Percentiles rank a stretch among this genome's conserved stretches.
Conservation (phyloP, 2,329 filamentous ascomycete species). For the Aspergillus sp. region DNA sequence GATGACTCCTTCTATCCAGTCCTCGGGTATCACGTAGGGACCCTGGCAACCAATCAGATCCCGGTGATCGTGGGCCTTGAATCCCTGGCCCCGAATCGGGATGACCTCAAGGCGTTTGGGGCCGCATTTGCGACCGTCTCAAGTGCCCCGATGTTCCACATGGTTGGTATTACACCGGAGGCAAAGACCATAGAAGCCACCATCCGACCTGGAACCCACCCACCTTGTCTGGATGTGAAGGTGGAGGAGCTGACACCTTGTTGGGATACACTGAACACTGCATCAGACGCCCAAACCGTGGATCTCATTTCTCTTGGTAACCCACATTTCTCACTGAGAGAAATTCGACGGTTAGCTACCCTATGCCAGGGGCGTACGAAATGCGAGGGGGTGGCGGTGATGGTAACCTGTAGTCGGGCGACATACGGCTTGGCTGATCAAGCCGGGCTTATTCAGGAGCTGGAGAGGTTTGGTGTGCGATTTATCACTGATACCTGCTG, state of each 20-base stretch:
- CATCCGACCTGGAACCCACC: not conserved
- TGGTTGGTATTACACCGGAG: constrained; percentile 45
- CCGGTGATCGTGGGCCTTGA: constrained; percentile 42
- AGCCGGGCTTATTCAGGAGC: constrained; percentile 29
- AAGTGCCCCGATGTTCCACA: constrained; percentile 50
- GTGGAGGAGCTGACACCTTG: constrained; percentile 9
- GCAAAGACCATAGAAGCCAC: constrained; percentile 19
- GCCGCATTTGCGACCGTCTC: constrained; percentile 49
- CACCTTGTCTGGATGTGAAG: not conserved
- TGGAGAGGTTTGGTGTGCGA: constrained; percentile 43
- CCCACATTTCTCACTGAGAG: constrained; percentile 45
- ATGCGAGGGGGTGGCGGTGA: constrained; percentile 4
- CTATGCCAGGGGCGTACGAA: constrained; percentile 26
- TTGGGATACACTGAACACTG: constrained; percentile 26
- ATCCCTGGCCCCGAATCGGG: constrained; percentile 17
- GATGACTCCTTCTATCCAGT: constrained; percentile 45
- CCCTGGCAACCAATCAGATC: constrained; percentile 32
- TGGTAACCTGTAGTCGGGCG: constrained; percentile 26
- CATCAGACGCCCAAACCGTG: constrained; percentile 21
- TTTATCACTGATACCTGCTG: constrained; percentile 52
- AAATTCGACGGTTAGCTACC: constrained; percentile 17
- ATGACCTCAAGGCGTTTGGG: constrained; percentile 48
- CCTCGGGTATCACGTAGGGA: constrained; percentile 43
- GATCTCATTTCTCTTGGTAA: constrained; percentile 49
- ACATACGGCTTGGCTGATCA: constrained; percentile 24